These are phyloP conservation scores for Globisporangium alternatum DNA, from an alignment of 352 stramenopile species.

Conservation along the genomic window DNA sequence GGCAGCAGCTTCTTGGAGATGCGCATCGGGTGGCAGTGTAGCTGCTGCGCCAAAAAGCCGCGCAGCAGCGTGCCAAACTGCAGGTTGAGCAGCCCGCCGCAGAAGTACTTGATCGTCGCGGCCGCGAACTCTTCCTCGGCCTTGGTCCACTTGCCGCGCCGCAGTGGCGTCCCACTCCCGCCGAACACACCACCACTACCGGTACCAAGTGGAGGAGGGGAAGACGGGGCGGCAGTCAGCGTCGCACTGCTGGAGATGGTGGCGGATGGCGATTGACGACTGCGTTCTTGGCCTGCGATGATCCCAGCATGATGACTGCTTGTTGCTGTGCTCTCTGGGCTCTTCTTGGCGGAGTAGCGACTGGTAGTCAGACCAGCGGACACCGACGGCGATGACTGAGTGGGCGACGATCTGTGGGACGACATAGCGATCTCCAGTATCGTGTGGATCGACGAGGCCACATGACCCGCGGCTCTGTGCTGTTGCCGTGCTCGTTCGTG, in stretches of 20 bases:
- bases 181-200: not conserved
- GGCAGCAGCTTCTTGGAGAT: conserved; percentile 80
- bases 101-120: conserved; percentile 70
- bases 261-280: not conserved
- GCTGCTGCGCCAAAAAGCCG: conserved; percentile 63
- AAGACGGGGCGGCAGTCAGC: not conserved
- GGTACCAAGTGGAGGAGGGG: not conserved
- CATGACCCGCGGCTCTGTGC: not conserved
- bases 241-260: not conserved
- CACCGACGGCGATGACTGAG: not conserved
- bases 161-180: conserved; percentile 25
- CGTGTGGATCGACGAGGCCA: conserved; percentile 9
- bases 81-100: conserved; percentile 54
- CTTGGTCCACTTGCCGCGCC: conserved; percentile 70
- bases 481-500: not conserved
- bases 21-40: conserved; percentile 76
- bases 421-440: conserved; percentile 12
- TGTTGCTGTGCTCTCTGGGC: not conserved
- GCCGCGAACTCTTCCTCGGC: conserved; percentile 66
- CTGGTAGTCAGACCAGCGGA: not conserved
- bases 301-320: not conserved
- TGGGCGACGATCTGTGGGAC: not conserved
- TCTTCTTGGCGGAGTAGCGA: not conserved
- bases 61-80: conserved; percentile 72
- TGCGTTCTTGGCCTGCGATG: not conserved